Conservation (phyloP, 768 basidiomycete species). For the Phlebiopsis flavidoalba region DNA sequence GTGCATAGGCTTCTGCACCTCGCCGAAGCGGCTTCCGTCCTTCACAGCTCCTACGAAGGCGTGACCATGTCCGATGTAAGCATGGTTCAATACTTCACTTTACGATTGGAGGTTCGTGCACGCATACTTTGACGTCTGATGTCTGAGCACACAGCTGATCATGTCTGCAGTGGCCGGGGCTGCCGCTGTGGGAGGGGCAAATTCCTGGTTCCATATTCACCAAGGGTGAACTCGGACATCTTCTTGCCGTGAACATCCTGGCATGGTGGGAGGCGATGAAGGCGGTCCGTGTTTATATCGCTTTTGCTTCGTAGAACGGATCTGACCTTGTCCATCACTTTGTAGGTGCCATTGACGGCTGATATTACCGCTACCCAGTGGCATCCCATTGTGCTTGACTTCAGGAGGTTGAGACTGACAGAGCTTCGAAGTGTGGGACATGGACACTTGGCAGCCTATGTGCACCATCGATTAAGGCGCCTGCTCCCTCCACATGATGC, state of each 20-base stretch:
- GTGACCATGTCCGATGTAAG: not conserved
- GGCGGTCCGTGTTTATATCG: not conserved
- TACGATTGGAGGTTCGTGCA: not conserved
- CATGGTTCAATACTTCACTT: not conserved
- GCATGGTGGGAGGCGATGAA: not conserved
- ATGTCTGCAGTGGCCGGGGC: not conserved
- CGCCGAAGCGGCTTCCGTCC: not conserved
- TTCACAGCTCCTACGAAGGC: not conserved
- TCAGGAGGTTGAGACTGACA: not conserved
- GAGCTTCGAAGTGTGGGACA: not conserved
- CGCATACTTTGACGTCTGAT: too few species aligned
- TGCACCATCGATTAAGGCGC: not conserved
- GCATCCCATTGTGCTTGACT: not conserved
- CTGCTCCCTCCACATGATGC: too few species aligned
- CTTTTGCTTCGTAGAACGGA: too few species aligned
- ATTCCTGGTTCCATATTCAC: not conserved
- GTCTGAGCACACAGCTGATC: not conserved
- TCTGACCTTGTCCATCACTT: not conserved
- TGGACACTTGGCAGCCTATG: not conserved
- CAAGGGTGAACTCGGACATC: not conserved
- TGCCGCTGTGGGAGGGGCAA: not conserved
- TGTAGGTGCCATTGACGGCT: not conserved
- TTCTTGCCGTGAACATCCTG: not conserved
- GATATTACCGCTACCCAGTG: not conserved
- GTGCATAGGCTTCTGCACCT: not conserved